phyloP scores from a whole-genome alignment of 2,329 filamentous ascomycete genomes.

The Monosporascus sp. region DNA sequence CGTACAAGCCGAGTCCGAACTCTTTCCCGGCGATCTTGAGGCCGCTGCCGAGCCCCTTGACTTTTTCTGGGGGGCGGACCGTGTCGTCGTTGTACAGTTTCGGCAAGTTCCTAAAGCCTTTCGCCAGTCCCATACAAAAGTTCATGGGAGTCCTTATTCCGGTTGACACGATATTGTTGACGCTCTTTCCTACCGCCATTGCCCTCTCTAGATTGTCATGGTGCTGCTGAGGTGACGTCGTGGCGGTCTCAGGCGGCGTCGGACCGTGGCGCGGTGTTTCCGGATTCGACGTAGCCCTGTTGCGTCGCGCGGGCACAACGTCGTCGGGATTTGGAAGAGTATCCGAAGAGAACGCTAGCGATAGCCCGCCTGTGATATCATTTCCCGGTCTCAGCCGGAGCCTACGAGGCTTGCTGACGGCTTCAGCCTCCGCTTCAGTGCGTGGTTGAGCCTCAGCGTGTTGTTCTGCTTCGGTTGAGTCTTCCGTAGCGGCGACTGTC shows the following conservation, averaged over 20 bases:
- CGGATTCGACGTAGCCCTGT: background rate
- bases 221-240: conserved; percentile 14
- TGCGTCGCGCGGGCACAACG: background rate
- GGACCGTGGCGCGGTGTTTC: background rate
- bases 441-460: background rate
- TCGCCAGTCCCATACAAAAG: conserved; percentile 74
- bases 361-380: background rate
- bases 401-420: background rate
- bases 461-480: background rate
- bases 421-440: background rate
- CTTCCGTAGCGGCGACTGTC: background rate
- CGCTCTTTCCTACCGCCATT: conserved; percentile 60
- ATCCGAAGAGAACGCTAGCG: background rate
- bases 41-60: conserved; percentile 72
- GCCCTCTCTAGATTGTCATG: conserved; percentile 49
- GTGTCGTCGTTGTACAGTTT: conserved; percentile 80
- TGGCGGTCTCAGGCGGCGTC: background rate
- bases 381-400: background rate
- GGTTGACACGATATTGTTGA: conserved; percentile 68
- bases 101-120: conserved; percentile 84
- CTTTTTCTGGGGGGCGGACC: conserved; percentile 70
- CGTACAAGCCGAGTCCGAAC: conserved; percentile 71
- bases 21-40: conserved; percentile 73
- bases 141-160: conserved; percentile 78
- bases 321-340: background rate